Conservation (phyloP, 768 basidiomycete species). For the Trametes cingulata region DNA sequence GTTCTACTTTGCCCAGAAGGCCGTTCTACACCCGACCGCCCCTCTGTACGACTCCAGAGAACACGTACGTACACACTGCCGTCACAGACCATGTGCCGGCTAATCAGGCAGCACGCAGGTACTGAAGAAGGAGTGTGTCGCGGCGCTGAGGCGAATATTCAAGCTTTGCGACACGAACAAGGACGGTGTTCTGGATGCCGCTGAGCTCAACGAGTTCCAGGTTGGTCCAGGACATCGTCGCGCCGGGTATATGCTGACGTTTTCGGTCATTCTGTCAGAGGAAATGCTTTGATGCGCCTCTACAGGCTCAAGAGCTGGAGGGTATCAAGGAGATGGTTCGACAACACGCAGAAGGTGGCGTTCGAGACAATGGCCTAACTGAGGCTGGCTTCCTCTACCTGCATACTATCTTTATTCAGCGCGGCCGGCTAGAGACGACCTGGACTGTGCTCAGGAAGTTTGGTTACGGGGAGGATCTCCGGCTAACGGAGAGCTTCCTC, state of each 20-base stretch:
- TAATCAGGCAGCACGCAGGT: conserved; percentile 49
- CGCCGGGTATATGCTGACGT: too few species aligned
- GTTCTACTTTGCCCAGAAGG: conserved; percentile 98
- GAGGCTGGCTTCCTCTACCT: conserved; percentile 93
- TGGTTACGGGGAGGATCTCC: conserved; percentile 94
- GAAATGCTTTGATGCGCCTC: conserved; percentile 92
- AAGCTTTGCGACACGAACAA: conserved; percentile 95
- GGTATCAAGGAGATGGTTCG: conserved; percentile 94
- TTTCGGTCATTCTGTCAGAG: conserved; percentile 48
- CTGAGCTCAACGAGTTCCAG: conserved; percentile 97
- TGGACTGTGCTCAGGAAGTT: conserved; percentile 96
- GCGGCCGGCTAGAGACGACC: conserved; percentile 92
- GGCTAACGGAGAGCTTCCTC: conserved; percentile 84
- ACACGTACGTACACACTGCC: conserved; percentile 57
- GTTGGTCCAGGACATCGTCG: conserved; percentile 41
- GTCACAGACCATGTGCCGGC: background rate
- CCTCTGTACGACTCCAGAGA: conserved; percentile 96
- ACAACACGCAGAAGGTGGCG: conserved; percentile 72
- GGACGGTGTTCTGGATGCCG: conserved; percentile 85
- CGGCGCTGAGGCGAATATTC: conserved; percentile 91
- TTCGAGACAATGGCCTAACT: conserved; percentile 80
- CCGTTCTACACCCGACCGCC: conserved; percentile 94
- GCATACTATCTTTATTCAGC: conserved; percentile 96
- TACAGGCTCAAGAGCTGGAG: conserved; percentile 91
- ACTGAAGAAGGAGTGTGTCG: conserved; percentile 88